Conservation (phyloP, 495 filamentous ascomycete genomes). For the Xylaria sp. region DNA sequence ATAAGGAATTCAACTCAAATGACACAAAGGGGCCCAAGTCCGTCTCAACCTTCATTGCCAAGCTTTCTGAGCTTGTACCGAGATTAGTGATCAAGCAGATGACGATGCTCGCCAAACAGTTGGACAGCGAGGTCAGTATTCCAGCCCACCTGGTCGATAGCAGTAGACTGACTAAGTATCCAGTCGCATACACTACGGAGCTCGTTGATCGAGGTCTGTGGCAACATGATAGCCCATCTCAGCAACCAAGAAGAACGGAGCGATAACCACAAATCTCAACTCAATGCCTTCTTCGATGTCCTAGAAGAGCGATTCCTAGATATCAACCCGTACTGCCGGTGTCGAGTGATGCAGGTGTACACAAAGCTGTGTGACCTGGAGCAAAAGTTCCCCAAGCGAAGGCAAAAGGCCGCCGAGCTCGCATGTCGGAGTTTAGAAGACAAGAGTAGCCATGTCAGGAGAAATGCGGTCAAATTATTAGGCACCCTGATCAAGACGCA, state of each 20-base stretch:
- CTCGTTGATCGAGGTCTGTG: constrained; percentile 96
- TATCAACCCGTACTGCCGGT: constrained; percentile 95
- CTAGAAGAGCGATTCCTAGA: constrained; percentile 96
- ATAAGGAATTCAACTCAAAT: constrained; percentile 97
- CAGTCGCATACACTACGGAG: constrained; percentile 92
- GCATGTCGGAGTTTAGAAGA: constrained; percentile 90
- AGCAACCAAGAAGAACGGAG: constrained; percentile 88
- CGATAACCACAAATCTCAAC: constrained; percentile 90
- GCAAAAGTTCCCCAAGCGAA: constrained; percentile 90
- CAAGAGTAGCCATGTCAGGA: constrained; percentile 95
- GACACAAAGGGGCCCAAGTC: constrained; percentile 95
- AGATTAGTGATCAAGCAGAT: constrained; percentile 96
- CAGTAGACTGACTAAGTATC: constrained; percentile 28
- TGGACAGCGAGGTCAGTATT: constrained; percentile 83
- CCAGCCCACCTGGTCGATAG: not conserved
- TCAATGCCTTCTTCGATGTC: constrained; percentile 96
- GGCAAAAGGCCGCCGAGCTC: constrained; percentile 84
- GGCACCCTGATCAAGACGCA: constrained; percentile 88
- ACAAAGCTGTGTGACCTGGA: constrained; percentile 90
- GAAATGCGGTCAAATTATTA: constrained; percentile 93
- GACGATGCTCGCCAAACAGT: constrained; percentile 87
- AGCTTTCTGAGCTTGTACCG: constrained; percentile 94
- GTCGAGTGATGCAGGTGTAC: constrained; percentile 90
- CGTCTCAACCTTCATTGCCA: constrained; percentile 93
- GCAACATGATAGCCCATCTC: constrained; percentile 91